Evolutionary conservation across 2,329 filamentous ascomycete genomes (phyloP).

Genomic region (Pseudocercospora vitis): DNA sequence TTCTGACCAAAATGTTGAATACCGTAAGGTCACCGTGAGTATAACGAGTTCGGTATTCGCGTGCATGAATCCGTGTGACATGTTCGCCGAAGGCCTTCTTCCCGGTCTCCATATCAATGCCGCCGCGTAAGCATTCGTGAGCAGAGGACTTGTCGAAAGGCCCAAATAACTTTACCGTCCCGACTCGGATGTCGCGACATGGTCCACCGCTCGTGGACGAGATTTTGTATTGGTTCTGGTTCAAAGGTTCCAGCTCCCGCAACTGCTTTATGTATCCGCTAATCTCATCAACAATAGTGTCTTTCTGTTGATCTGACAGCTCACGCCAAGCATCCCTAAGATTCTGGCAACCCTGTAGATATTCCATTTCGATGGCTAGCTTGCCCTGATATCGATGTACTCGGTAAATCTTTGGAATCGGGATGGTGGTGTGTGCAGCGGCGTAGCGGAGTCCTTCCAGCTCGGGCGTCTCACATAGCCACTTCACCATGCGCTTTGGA

Average conservation of each 20-base stretch:
- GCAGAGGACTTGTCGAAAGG: conserved; percentile 11
- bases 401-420: conserved; percentile 49
- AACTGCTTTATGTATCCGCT: conserved; percentile 12
- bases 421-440: conserved; percentile 45
- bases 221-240: neutral
- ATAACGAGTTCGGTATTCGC: conserved; percentile 9
- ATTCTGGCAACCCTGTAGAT: neutral
- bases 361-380: neutral
- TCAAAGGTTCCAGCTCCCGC: neutral
- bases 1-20: conserved; percentile 46
- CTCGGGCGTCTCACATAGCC: conserved; percentile 7
- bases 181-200: conserved; percentile 16
- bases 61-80: conserved; percentile 4
- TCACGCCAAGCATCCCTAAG: conserved; percentile 3
- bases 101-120: neutral
- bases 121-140: conserved; percentile 9
- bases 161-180: conserved; percentile 11
- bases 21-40: conserved; percentile 15
- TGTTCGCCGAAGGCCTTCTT: conserved; percentile 1
- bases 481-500: conserved; percentile 12
- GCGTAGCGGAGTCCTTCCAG: conserved; percentile 34
- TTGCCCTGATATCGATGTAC: conserved; percentile 25
- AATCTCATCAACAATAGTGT: conserved; percentile 4
- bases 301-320: conserved; percentile 5
- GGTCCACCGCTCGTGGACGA: conserved; percentile 12